These are phyloP conservation scores for Jaminaea rosea DNA, from an alignment of 1,284 basidiomycete genomes.

Conservation along the genomic window DNA sequence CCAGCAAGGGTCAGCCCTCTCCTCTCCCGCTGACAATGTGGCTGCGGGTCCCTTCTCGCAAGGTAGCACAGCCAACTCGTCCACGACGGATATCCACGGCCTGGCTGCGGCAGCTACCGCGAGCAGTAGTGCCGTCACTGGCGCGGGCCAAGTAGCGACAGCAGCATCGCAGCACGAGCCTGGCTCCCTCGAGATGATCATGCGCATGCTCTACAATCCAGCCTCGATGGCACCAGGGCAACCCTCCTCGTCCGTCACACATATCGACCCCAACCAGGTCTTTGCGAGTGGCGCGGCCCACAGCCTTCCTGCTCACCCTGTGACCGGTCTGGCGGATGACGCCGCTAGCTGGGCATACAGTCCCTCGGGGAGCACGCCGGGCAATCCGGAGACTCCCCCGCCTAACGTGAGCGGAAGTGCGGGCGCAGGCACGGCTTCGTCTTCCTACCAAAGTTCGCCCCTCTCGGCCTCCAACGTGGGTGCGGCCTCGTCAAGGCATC, in stretches of 20 bases:
- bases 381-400: background rate
- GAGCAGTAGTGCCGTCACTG: background rate
- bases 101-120: no score
- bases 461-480: background rate
- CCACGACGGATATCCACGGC: no score
- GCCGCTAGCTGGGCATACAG: constrained; percentile 29
- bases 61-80: no score
- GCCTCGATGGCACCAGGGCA: constrained; percentile 14
- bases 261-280: constrained; percentile 39
- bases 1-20: no score
- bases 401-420: no score
- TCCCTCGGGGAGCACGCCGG: constrained; percentile 17
- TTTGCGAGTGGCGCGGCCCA: constrained; percentile 20
- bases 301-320: background rate
- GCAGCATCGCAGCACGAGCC: background rate
- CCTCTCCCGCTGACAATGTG: no score
- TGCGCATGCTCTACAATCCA: constrained; percentile 41
- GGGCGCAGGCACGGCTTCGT: no score
- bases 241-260: constrained; percentile 22
- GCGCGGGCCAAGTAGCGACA: background rate
- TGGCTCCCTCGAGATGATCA: constrained; percentile 24
- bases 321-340: constrained; percentile 13
- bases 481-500: background rate
- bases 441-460: background rate
- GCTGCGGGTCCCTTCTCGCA: no score